Conservation (phyloP, 2,329 filamentous ascomycete genomes). For the Fusarium sp. region DNA sequence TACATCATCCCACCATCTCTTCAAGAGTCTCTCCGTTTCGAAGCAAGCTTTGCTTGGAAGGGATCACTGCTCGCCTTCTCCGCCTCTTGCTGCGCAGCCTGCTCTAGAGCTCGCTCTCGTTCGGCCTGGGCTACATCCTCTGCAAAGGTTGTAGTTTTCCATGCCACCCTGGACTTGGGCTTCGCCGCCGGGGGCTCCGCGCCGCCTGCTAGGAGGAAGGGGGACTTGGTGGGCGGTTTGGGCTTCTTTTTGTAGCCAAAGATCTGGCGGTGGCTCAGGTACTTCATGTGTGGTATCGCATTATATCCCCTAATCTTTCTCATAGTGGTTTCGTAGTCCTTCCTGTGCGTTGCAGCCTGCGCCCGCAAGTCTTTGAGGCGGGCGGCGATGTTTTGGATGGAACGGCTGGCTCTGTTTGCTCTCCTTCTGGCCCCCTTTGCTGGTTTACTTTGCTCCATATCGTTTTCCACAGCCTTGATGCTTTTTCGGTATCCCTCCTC, state of each 20-base stretch:
- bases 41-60: slow-evolving; percentile 20
- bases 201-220: slow-evolving; percentile 12
- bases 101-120: slow-evolving; percentile 10
- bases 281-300: slow-evolving; percentile 44
- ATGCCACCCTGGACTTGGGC: slow-evolving; percentile 3
- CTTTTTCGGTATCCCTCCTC: slow-evolving; percentile 44
- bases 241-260: slow-evolving; percentile 41
- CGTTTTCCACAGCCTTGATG: slow-evolving; percentile 26
- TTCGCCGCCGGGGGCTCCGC: neutral
- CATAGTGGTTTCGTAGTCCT: slow-evolving; percentile 43
- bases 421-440: neutral
- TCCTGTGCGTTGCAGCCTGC: slow-evolving; percentile 41
- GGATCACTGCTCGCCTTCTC: slow-evolving; percentile 18
- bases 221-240: slow-evolving; percentile 28
- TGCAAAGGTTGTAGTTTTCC: slow-evolving; percentile 16
- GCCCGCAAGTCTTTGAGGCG: slow-evolving; percentile 39
- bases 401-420: neutral
- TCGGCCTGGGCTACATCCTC: slow-evolving; percentile 25
- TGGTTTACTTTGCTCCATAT: slow-evolving; percentile 10
- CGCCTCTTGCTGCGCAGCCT: slow-evolving; percentile 3
- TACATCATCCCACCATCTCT: slow-evolving; percentile 7
- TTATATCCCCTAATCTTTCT: slow-evolving; percentile 42
- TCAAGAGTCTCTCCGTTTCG: slow-evolving; percentile 19
- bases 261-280: slow-evolving; percentile 41
- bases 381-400: slow-evolving; percentile 14